A percentile compares a stretch with the other conserved stretches of the same genome.
These are phyloP conservation scores for Gnomoniopsis sp. DNA, from an alignment of 2,329 filamentous ascomycete genomes.

Conservation along the genomic window DNA sequence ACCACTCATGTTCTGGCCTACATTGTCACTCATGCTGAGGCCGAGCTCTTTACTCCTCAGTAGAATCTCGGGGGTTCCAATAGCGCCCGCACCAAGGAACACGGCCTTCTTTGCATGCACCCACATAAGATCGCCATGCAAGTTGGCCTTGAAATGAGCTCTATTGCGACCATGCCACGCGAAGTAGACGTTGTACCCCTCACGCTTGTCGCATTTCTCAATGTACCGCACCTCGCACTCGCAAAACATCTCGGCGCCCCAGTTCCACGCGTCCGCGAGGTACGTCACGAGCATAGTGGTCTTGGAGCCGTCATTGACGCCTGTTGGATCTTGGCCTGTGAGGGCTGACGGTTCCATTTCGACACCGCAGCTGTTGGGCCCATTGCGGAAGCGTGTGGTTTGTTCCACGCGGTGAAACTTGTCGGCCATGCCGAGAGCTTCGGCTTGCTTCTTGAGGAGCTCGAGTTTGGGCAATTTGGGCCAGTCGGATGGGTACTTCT, in stretches of 20 bases:
- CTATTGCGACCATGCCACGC: slow-evolving; percentile 60
- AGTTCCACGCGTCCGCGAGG: slow-evolving; percentile 67
- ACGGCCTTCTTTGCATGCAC: slow-evolving; percentile 62
- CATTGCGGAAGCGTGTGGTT: slow-evolving; percentile 60
- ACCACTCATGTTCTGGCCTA: slow-evolving; percentile 60
- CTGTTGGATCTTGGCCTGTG: slow-evolving; percentile 61
- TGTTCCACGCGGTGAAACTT: slow-evolving; percentile 56
- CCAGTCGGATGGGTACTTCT: slow-evolving; percentile 54
- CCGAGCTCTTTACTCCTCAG: slow-evolving; percentile 58
- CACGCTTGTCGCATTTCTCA: slow-evolving; percentile 43
- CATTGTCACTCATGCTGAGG: slow-evolving; percentile 51
- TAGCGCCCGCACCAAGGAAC: slow-evolving; percentile 62
- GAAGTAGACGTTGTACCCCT: slow-evolving; percentile 63
- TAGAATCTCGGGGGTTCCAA: slow-evolving; percentile 65
- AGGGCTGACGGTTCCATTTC: slow-evolving; percentile 58
- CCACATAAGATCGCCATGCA: slow-evolving; percentile 62
- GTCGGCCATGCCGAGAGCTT: slow-evolving; percentile 43
- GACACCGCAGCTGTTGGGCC: slow-evolving; percentile 61
- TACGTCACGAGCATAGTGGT: slow-evolving; percentile 65
- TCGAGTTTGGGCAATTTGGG: slow-evolving; percentile 56
- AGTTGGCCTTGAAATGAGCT: slow-evolving; percentile 49
- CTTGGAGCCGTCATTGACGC: slow-evolving; percentile 66
- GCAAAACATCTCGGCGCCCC: slow-evolving; percentile 70
- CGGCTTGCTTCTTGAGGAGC: slow-evolving; percentile 55
- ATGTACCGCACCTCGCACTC: slow-evolving; percentile 64